Base-by-base conservation (phyloP, 495 filamentous ascomycete species). In the Penicillium steckii region DNA sequence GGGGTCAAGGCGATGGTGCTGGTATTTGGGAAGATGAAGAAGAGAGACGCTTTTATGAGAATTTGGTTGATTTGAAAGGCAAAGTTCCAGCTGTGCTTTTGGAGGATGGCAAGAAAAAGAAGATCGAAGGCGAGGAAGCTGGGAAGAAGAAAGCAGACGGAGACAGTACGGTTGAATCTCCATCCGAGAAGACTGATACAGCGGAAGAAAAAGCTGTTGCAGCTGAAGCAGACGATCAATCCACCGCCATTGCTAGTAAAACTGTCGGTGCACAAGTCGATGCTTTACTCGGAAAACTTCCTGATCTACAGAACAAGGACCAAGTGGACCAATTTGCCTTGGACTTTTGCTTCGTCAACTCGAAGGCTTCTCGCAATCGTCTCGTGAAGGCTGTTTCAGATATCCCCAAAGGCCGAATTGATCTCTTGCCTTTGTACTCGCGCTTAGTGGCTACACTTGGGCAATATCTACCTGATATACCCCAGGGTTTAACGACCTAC, bases 11-110 rank as follows among this genome's bases (percentile, higher is more conserved):
- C 4, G 94, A 97, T 53, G 93, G 93, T 7, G 81, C 91, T n/a
- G 94, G 94, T 1, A 97, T 97, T 59, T 99, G 94, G 94, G 95
- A 97, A 73, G 94, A 99, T 58, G 94, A 97, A 61, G 94, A 99
- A 37, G 92, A 99, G 67, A 81, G 95, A 48, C 87, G 94, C 27
- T 99, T 97, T 67, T 97, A 99, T 66, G 94, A 99, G 70, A 96
- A 96, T 61, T 74, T 97, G 4, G 85, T 94, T 15, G 94, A 99
- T 66, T 78, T 99, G 10, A 96, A 96, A 62, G 91, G 93, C 56
- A 93, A 95, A 57, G 94, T 99, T 18, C 94, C 94, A 8, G 88
- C 85, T 10, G 92, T 97, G 46, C 72, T 99, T 8, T 81, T 97
- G 6, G 95, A 97, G 59, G 93, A 97, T 63, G 85, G 83, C 44